Percentiles rank a stretch among this genome's conserved stretches.
Evolutionary conservation across 2,329 filamentous ascomycete genomes (phyloP).

Genomic region (Penicillium crustosum): DNA sequence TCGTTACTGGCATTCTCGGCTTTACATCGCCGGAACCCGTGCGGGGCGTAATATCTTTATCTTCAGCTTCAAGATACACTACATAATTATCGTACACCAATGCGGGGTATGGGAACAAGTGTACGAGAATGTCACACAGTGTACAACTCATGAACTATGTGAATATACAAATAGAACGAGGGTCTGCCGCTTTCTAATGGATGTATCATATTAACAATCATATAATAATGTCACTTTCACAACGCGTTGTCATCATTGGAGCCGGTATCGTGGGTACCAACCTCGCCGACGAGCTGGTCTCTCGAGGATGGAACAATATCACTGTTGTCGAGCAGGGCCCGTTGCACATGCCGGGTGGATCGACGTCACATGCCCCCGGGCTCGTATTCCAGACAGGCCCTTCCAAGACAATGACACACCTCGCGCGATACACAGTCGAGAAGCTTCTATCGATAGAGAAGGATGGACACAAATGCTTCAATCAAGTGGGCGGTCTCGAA

Average conservation of each 20-base stretch:
- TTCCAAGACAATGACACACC: constrained; percentile 50
- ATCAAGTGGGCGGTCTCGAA: constrained; percentile 63
- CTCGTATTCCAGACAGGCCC: constrained; percentile 63
- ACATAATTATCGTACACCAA: not conserved
- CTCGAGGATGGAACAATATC: constrained; percentile 62
- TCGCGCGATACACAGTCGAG: constrained; percentile 62
- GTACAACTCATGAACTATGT: not conserved
- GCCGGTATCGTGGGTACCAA: constrained; percentile 66
- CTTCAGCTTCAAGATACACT: not conserved
- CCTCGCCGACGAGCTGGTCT: constrained; percentile 63
- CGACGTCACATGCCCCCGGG: constrained; percentile 65
- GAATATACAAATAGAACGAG: constrained; percentile 4
- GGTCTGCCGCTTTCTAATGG: not conserved
- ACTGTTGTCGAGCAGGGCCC: constrained; percentile 66
- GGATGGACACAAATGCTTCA: constrained; percentile 55
- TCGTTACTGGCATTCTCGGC: constrained; percentile 5
- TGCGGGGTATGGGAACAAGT: constrained; percentile 1
- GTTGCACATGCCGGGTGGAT: constrained; percentile 62
- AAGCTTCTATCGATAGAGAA: constrained; percentile 57
- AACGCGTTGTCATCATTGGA: constrained; percentile 60
- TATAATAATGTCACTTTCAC: constrained; percentile 35
- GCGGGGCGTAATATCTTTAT: constrained; percentile 9
- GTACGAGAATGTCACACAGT: constrained; percentile 5
- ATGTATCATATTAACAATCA: not conserved
- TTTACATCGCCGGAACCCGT: constrained; percentile 13